Conservation (phyloP, 306 rosid genomes). For the Cicer pinnatifidum region DNA sequence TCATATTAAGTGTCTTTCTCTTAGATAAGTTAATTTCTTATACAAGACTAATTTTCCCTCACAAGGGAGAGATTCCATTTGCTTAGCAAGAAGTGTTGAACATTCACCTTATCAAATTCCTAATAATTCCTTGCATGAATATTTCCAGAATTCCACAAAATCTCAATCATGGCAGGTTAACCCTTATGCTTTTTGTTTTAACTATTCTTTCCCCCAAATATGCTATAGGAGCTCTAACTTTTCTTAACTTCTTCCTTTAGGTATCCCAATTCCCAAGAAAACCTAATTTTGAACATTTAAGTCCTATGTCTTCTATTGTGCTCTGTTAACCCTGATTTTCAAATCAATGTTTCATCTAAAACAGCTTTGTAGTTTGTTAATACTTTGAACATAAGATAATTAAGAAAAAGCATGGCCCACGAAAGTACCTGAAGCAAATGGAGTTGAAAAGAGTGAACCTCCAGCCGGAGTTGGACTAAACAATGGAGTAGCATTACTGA, state of each 20-base stretch:
- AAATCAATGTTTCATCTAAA: slow-evolving; percentile 35
- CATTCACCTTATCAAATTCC: slow-evolving; percentile 5
- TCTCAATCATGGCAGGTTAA: slow-evolving; percentile 30
- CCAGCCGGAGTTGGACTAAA: slow-evolving; percentile 65
- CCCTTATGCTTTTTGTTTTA: slow-evolving; percentile 8
- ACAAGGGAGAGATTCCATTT: neutral
- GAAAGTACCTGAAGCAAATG: slow-evolving; percentile 79
- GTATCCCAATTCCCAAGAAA: slow-evolving; percentile 14
- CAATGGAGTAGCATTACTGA: slow-evolving; percentile 57
- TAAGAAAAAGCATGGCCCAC: slow-evolving; percentile 26
- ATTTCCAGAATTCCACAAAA: slow-evolving; percentile 17
- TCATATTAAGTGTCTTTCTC: neutral
- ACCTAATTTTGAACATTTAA: slow-evolving; percentile 17
- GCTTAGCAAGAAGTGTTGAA: neutral
- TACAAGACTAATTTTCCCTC: slow-evolving; percentile 2
- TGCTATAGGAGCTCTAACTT: slow-evolving; percentile 1
- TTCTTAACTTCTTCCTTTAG: slow-evolving; percentile 18
- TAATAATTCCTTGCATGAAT: slow-evolving; percentile 14
- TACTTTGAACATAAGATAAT: slow-evolving; percentile 14
- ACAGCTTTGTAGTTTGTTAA: slow-evolving; percentile 20
- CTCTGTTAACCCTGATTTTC: slow-evolving; percentile 24
- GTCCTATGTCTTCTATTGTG: slow-evolving; percentile 4
- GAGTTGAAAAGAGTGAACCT: slow-evolving; percentile 73
- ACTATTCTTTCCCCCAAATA: slow-evolving; percentile 16
- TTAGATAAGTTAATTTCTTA: neutral